Evolutionary conservation across 2,329 filamentous ascomycete species (phyloP).

Genomic region (Pestalotiopsis sp.): DNA sequence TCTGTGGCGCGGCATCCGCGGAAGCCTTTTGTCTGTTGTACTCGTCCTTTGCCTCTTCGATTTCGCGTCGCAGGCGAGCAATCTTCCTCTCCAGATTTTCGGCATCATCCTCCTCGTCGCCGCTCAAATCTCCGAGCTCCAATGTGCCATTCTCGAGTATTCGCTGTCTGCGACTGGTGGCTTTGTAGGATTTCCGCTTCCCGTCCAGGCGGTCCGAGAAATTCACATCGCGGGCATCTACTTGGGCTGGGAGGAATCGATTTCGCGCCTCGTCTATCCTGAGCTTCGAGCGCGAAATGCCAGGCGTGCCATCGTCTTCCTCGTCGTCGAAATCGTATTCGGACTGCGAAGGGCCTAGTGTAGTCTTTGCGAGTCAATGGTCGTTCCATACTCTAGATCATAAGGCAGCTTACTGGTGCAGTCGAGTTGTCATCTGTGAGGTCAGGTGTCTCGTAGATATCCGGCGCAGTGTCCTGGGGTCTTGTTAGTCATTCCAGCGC

Average conservation of each 20-base stretch:
- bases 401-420: constrained; percentile 62
- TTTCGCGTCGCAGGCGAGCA: constrained; percentile 79
- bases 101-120: constrained; percentile 58
- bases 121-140: constrained; percentile 75
- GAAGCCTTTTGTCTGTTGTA: constrained; percentile 57
- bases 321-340: constrained; percentile 67
- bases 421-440: constrained; percentile 90
- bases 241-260: constrained; percentile 74
- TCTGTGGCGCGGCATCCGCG: constrained; percentile 42
- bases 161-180: constrained; percentile 68
- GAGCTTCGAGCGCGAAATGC: constrained; percentile 77
- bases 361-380: constrained; percentile 43
- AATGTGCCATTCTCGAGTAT: constrained; percentile 65
- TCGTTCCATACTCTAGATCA: background rate
- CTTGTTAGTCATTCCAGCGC: constrained; percentile 22
- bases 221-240: constrained; percentile 79
- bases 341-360: constrained; percentile 57
- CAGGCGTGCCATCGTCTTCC: constrained; percentile 62
- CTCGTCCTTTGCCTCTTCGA: constrained; percentile 48
- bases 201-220: constrained; percentile 87
- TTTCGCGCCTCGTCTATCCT: constrained; percentile 79
- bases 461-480: constrained; percentile 80
- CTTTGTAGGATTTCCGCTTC: constrained; percentile 83
- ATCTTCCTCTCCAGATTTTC: constrained; percentile 80
- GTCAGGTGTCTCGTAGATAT: constrained; percentile 96